These are phyloP conservation scores for Tetragonia tetragonoides DNA, from an alignment of 148 eudicot genomes.

Conservation along the genomic window DNA sequence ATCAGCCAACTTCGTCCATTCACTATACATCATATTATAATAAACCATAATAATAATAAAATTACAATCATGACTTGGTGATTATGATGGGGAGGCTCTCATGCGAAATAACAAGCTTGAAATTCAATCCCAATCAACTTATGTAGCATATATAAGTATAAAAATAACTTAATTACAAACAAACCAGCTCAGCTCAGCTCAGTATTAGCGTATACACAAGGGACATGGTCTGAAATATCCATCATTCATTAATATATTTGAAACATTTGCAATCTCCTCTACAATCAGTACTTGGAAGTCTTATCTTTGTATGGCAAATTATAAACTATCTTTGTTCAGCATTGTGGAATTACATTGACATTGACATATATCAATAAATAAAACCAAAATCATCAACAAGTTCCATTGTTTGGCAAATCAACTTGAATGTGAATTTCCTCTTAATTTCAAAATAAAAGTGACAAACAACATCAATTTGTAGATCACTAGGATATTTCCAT, in stretches of 20 bases:
- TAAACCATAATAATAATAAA: neutral
- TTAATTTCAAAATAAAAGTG: neutral
- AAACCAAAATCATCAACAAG: neutral
- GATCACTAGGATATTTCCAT: neutral
- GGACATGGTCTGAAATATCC: neutral
- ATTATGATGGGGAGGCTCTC: neutral
- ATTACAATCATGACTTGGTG: neutral
- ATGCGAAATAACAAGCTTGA: neutral
- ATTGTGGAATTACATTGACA: neutral
- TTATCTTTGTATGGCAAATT: neutral
- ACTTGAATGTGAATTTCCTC: neutral
- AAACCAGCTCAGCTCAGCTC: neutral
- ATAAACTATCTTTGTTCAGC: neutral
- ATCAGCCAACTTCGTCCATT: neutral
- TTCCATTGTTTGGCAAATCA: neutral
- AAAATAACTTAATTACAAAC: neutral
- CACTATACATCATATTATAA: neutral
- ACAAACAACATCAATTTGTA: neutral
- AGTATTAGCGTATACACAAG: neutral
- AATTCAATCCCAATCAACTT: neutral
- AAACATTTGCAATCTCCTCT: neutral
- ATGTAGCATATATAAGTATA: neutral
- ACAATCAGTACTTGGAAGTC: neutral
- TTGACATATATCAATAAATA: neutral
- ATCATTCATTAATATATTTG: neutral